Percentiles rank a stretch among this genome's conserved stretches.
phyloP scores from a whole-genome alignment of 345 rosid genomes.

The Microcos paniculata region DNA sequence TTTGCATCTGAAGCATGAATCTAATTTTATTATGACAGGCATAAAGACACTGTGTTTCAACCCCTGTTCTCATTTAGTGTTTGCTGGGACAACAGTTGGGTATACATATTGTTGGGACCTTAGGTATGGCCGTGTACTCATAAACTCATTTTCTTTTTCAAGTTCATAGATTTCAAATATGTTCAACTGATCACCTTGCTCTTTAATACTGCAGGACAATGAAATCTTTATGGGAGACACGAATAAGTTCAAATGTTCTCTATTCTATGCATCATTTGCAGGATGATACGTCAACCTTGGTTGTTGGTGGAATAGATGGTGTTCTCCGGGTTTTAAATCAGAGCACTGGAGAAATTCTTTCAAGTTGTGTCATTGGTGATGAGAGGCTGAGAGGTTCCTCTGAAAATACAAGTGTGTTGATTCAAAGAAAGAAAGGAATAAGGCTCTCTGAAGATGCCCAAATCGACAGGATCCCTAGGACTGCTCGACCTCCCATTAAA shows the following conservation, averaged over 20 bases:
- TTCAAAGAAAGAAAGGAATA: conserved; percentile 51
- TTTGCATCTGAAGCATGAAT: conserved; percentile 2
- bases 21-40: conserved; percentile 44
- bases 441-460: conserved; percentile 36
- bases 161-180: background rate
- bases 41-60: conserved; percentile 67
- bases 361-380: conserved; percentile 50
- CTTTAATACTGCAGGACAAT: conserved; percentile 49
- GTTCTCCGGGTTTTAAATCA: conserved; percentile 71
- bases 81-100: conserved; percentile 80
- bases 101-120: conserved; percentile 80
- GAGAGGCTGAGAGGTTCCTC: conserved; percentile 25
- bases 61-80: conserved; percentile 55
- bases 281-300: conserved; percentile 51
- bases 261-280: conserved; percentile 66
- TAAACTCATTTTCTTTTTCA: background rate
- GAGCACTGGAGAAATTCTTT: conserved; percentile 54
- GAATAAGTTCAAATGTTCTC: conserved; percentile 73
- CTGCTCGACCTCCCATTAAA: conserved; percentile 59
- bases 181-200: background rate
- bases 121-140: conserved; percentile 43
- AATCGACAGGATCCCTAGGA: conserved; percentile 53
- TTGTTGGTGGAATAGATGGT: conserved; percentile 89
- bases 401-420: conserved; percentile 10
- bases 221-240: conserved; percentile 68